These are phyloP conservation scores for Leccinum uliginosum DNA, from an alignment of 768 basidiomycete genomes.

Conservation along the genomic window DNA sequence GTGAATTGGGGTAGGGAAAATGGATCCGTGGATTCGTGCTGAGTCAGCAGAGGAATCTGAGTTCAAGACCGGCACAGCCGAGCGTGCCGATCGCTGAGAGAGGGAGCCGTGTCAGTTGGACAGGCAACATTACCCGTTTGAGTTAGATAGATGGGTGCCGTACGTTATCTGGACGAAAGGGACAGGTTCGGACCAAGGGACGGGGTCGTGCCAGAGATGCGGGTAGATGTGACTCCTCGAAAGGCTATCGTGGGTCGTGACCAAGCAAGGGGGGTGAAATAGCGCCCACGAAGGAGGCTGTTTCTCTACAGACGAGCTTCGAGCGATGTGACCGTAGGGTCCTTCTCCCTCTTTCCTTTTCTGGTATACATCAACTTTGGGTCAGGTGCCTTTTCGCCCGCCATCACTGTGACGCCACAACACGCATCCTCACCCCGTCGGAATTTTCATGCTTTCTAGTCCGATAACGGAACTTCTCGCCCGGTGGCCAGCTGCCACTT, in stretches of 20 bases:
- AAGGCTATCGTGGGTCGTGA: slow-evolving; percentile 31
- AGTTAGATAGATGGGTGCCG: slow-evolving; percentile 29
- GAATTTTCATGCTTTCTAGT: slow-evolving; percentile 30
- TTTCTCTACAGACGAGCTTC: slow-evolving; percentile 12
- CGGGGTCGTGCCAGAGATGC: slow-evolving; percentile 16
- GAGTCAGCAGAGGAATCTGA: slow-evolving; percentile 26
- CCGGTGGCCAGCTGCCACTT: slow-evolving; percentile 20
- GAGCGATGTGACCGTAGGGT: slow-evolving; percentile 31
- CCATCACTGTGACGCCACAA: slow-evolving; percentile 36
- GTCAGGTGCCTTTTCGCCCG: slow-evolving; percentile 31
- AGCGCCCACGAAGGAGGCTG: slow-evolving; percentile 25
- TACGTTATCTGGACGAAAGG: slow-evolving; percentile 27
- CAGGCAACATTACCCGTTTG: slow-evolving; percentile 29
- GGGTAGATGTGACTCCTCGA: slow-evolving; percentile 27
- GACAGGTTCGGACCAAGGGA: slow-evolving; percentile 11
- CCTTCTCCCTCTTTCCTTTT: slow-evolving; percentile 18
- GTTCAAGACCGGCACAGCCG: slow-evolving; percentile 21
- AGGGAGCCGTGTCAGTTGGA: slow-evolving; percentile 28
- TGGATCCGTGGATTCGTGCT: slow-evolving; percentile 15
- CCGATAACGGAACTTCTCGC: slow-evolving; percentile 35
- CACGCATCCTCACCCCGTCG: slow-evolving; percentile 32
- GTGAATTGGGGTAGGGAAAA: not conserved
- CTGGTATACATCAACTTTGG: slow-evolving; percentile 17
- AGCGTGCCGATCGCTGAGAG: slow-evolving; percentile 29
- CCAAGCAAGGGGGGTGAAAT: slow-evolving; percentile 13